Base-by-base conservation (phyloP, 129 eudicot species). In the Pulicaria dysenterica region DNA sequence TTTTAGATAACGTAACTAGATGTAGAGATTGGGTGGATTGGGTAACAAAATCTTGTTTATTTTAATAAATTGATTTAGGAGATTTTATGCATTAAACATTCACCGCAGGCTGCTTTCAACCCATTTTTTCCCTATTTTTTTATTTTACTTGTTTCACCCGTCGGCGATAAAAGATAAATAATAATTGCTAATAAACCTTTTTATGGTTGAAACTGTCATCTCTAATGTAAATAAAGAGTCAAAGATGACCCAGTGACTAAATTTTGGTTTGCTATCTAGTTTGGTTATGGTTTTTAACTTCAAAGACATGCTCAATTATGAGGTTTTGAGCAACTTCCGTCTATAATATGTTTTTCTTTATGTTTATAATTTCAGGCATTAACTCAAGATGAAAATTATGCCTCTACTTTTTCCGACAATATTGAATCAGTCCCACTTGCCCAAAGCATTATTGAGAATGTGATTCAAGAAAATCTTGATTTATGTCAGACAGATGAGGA, bases 361-460 rank as follows among this genome's bases (percentile, higher is more conserved):
- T n/a, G 40, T 36, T 8, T 43, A 12, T 53, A 7, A 70, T 63
- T 71, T 12, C 90, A 94, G 97, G 87, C 77, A 44, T 72, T 90
- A 72, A 80, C 88, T 2, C 82, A 38, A 41, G 67, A 79, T 10
- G 87, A 81, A 61, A 70, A 13, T 61, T 72, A 75, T 58, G 31
- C 38, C 54, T 57, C 71, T 17, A 38, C 58, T 43, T 40, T 64
- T 37, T 48, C 76, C 54, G 70, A 40, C 45, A 41, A 83, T 59
- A 61, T 70, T 24, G 71, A 77, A 69, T 60, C 54, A 58, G 8
- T 58, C 69, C 80, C 80, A 38, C 62, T 64, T 45, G 62, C 77
- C 54, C 73, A 38, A 43, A 74, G 73, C 62, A 48, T 75, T 63
- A 58, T 76, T 16, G 83, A 80, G 53, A 79, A 34, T 73, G 58